Evolutionary conservation across 164 flowering plant species (phyloP).

Genomic region (Dillenia suffruticosa): DNA sequence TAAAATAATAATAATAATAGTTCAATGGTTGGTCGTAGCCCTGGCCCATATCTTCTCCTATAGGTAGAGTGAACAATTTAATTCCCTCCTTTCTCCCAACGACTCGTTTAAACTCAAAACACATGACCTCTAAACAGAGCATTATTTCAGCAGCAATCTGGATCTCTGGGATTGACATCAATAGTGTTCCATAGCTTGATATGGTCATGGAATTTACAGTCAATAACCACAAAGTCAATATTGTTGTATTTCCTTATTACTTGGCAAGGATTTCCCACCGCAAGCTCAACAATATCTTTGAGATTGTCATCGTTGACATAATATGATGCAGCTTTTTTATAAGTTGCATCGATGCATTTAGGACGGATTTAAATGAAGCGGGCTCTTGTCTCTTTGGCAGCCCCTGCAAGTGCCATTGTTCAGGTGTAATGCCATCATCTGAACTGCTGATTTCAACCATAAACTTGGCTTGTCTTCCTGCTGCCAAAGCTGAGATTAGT

Average conservation of each 20-base stretch:
- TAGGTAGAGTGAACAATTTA: too few relatives aligned
- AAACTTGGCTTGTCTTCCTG: slow-evolving; percentile 9
- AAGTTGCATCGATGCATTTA: not conserved
- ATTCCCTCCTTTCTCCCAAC: too few relatives aligned
- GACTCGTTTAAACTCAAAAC: too few relatives aligned
- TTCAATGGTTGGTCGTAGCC: too few relatives aligned
- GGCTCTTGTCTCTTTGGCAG: slow-evolving; percentile 10
- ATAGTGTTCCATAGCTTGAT: not conserved
- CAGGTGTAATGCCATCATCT: slow-evolving; percentile 1
- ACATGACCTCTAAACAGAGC: too few relatives aligned
- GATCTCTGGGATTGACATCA: slow-evolving; percentile 10
- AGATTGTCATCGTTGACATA: not conserved
- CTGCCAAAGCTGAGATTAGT: slow-evolving; percentile 13
- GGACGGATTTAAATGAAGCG: slow-evolving; percentile 7
- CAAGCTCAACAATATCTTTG: slow-evolving; percentile 1
- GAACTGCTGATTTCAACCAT: slow-evolving; percentile 4
- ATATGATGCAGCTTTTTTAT: not conserved
- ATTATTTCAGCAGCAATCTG: not conserved
- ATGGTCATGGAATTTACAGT: not conserved
- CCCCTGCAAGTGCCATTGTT: slow-evolving; percentile 8
- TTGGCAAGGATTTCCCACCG: slow-evolving; percentile 11
- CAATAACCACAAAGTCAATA: slow-evolving; percentile 8
- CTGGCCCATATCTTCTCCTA: too few relatives aligned
- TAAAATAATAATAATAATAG: too few relatives aligned
- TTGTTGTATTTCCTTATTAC: slow-evolving; percentile 4